phyloP scores from a whole-genome alignment of 108 stramenopile species.

The Skeletonema potamos region DNA sequence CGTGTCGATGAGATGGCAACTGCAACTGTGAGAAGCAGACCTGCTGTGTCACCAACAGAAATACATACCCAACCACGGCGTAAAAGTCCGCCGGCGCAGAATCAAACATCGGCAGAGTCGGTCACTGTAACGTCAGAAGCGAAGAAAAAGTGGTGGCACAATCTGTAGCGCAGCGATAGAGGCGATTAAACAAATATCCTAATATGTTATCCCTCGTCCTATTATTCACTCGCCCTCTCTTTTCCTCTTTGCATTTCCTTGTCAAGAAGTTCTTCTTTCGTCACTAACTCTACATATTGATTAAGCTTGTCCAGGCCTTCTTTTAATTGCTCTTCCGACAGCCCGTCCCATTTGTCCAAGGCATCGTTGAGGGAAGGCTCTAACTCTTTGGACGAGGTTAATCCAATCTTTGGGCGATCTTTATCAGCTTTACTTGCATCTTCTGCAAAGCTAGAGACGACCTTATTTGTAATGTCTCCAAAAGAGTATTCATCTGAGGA shows the following conservation, averaged over 20 bases:
- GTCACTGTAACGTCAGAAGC: neutral
- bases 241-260: neutral
- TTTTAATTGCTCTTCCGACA: slow-evolving; percentile 22
- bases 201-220: neutral
- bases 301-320: slow-evolving; percentile 20
- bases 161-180: neutral
- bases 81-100: neutral
- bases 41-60: neutral
- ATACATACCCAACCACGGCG: neutral
- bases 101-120: neutral
- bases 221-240: neutral
- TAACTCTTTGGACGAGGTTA: slow-evolving; percentile 2
- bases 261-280: slow-evolving; percentile 6
- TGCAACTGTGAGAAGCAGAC: neutral
- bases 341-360: slow-evolving; percentile 25
- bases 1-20: neutral
- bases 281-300: slow-evolving; percentile 13
- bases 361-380: slow-evolving; percentile 20
- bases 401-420: slow-evolving; percentile 16
- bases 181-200: neutral
- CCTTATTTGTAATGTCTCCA: slow-evolving; percentile 34
- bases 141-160: slow-evolving; percentile 2
- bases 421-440: neutral
- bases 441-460: slow-evolving; percentile 27
- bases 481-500: slow-evolving; percentile 24